Conservation (phyloP, 305 asterid genomes). For the Fraxinus albicans region DNA sequence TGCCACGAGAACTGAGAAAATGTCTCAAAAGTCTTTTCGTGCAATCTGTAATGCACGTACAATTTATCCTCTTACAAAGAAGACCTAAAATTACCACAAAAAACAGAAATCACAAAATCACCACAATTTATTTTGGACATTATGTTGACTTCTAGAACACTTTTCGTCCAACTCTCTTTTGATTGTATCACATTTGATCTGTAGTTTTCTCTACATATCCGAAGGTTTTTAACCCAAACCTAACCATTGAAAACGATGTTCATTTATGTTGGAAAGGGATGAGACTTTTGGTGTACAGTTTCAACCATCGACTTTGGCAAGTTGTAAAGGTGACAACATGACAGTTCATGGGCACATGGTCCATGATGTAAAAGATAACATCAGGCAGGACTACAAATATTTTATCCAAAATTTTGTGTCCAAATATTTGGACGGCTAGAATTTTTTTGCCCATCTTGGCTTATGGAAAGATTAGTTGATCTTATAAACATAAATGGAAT, state of each 20-base stretch:
- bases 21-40: neutral
- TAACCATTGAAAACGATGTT: neutral
- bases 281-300: neutral
- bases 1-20: too few species aligned
- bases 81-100: neutral
- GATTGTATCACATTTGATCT: neutral
- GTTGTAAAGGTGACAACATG: conserved; percentile 18
- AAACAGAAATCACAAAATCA: neutral
- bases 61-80: neutral
- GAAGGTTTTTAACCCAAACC: neutral
- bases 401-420: neutral
- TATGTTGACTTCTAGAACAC: neutral
- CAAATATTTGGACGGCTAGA: conserved; percentile 20
- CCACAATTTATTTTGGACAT: neutral
- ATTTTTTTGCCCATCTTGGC: neutral
- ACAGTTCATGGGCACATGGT: conserved; percentile 22
- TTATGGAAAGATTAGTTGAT: neutral
- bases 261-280: neutral
- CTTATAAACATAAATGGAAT: neutral
- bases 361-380: conserved; percentile 16
- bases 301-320: neutral
- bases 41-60: neutral
- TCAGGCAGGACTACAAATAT: neutral
- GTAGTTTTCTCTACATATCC: neutral
- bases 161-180: neutral